Base-by-base conservation (phyloP, 495 filamentous ascomycete species). In the Evansstolkia leycettana region DNA sequence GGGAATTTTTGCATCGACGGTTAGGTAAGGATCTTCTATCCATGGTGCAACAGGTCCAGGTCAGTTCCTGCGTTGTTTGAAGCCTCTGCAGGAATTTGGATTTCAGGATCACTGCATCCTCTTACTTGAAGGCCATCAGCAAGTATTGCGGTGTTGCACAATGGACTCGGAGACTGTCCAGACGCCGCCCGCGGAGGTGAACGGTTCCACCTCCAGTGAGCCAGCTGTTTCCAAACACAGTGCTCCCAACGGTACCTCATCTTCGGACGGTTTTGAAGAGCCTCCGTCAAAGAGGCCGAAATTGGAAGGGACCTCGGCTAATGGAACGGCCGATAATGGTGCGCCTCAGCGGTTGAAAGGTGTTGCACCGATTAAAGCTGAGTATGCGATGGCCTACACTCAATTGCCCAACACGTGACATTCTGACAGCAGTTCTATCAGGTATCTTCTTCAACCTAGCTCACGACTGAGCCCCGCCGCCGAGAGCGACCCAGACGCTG, bases 361-460 rank as follows among this genome's bases (percentile, higher is more conserved):
- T 19, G 68, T 89, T 39, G 85, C 85, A 20, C 72, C 76, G 1
- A 78, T 98, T 48, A 94, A 94, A 55, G 48, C 72, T 39, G 88
- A 95, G 83, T 17, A 37, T 20, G 7, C 42, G 23, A 33, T 31
- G 25, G 8, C 16, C 35, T 43, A 18, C 17, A 31, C 38, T 43
- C 46, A 39, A 31, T 47, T 20, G 36, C 32, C 33, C 38, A 17
- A 29, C n/a, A n/a, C n/a, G n/a, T n/a, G 13, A 6, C 13, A 17
- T 17, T 31, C 7, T 31, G 14, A 7, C 17, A 31, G 17, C n/a
- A 35, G 49, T 32, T 33, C 39, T 42, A 30, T 31, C 46, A 83
- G 79, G 46, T 84, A 69, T 51, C 65, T 80, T 30, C 59, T 83
- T 33, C 42, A 59, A 35, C 43, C 44, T 3, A 33, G 36, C 17